phyloP scores from a whole-genome alignment of 768 basidiomycete species.

The Galerina sulciceps region DNA sequence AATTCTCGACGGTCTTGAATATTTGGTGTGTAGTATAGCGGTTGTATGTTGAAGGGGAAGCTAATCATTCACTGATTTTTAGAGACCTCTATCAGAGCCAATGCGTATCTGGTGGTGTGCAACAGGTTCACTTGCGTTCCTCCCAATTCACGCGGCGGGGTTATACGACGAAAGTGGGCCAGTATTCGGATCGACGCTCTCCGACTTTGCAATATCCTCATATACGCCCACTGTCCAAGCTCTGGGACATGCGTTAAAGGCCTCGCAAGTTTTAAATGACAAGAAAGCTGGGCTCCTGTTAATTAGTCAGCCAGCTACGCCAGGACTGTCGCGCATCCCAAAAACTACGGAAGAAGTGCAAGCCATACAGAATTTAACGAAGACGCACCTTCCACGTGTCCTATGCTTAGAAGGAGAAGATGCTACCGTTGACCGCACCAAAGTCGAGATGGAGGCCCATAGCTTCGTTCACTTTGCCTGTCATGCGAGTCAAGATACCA shows the following conservation, averaged over 20 bases:
- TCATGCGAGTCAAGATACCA: conserved; percentile 30
- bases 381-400: conserved; percentile 13
- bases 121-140: not conserved
- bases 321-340: conserved; percentile 8
- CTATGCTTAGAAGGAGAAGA: conserved; percentile 18
- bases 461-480: conserved; percentile 37
- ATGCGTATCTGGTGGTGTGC: not conserved
- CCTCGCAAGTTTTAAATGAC: not conserved
- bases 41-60: not conserved
- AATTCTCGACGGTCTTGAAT: not conserved
- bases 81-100: too few relatives aligned
- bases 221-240: conserved; percentile 14
- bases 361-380: not conserved
- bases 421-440: conserved; percentile 16
- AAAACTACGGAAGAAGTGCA: conserved; percentile 5
- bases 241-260: not conserved
- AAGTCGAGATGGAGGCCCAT: conserved; percentile 12
- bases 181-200: not conserved
- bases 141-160: conserved; percentile 16
- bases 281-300: not conserved
- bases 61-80: too few relatives aligned
- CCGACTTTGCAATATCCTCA: conserved; percentile 18
- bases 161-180: conserved; percentile 5
- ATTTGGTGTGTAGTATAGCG: conserved; percentile 23
- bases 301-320: conserved; percentile 10